Percentiles rank a stretch among this genome's conserved stretches.
Conservation (phyloP, 1,284 basidiomycete species). For the Marasmius tenuissimus region DNA sequence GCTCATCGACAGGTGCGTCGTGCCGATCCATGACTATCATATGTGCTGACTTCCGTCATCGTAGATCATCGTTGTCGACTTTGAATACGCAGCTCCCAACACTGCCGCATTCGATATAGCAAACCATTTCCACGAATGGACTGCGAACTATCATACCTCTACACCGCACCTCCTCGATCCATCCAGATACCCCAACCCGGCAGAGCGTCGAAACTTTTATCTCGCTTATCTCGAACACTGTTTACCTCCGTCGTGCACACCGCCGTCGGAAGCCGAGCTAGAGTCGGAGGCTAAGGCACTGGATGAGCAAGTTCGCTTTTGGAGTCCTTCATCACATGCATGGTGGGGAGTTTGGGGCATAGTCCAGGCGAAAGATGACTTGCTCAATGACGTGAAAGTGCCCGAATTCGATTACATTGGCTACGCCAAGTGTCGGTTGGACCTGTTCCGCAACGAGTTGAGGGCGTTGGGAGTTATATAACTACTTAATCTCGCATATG, state of each 20-base stretch:
- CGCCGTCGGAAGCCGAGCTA: slow-evolving; percentile 29
- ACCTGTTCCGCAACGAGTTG: slow-evolving; percentile 60
- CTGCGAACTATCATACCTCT: slow-evolving; percentile 80
- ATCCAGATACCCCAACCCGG: slow-evolving; percentile 70
- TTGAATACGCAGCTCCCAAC: slow-evolving; percentile 91
- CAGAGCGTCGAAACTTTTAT: slow-evolving; percentile 82
- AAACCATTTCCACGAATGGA: slow-evolving; percentile 97
- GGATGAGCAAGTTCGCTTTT: slow-evolving; percentile 77
- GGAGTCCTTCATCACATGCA: slow-evolving; percentile 86
- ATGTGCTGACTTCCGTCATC: slow-evolving; percentile 9
- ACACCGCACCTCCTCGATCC: slow-evolving; percentile 75
- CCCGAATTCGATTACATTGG: slow-evolving; percentile 80
- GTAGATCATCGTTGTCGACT: slow-evolving; percentile 92
- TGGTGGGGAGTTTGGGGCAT: slow-evolving; percentile 94
- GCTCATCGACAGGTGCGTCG: slow-evolving; percentile 66
- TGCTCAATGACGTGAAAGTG: slow-evolving; percentile 57
- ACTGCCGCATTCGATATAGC: slow-evolving; percentile 91
- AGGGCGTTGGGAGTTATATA: slow-evolving; percentile 41
- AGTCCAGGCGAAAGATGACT: slow-evolving; percentile 82
- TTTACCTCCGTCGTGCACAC: slow-evolving; percentile 31
- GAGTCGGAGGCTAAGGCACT: slow-evolving; percentile 47
- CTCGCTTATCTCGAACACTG: slow-evolving; percentile 70
- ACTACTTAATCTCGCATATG: slow-evolving; percentile 11
- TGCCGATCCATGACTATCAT: neutral
- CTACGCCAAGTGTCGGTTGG: slow-evolving; percentile 68